Evolutionary conservation across 2,329 filamentous ascomycete species (phyloP), one percentile per base, ranked within the genome.

Genomic region (Scytalidium sp.): DNA sequence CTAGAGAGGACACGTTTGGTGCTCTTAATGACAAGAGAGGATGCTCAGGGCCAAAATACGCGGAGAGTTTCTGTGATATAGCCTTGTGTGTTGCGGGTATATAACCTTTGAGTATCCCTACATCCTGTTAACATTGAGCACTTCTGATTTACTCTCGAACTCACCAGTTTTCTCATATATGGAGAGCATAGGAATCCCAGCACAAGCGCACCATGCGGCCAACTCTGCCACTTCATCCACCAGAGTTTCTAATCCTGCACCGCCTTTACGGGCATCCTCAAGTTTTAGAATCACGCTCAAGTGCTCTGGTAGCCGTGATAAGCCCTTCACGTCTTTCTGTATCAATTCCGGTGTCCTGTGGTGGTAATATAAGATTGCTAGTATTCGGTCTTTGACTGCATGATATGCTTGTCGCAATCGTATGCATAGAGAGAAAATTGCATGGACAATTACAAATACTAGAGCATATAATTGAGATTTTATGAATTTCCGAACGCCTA

Each of bases 341-440:
- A 99, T 96, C 64, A 96, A 83, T 65, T 96, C 90, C 7, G 94
- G 94, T 1, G 93, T 96, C 46, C 90, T 88, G 69, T 99, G 94
- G 72, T 99, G 95, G 73, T 99, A 94, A 68, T 93, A 92, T 48
- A 96, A 76, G 53, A 97, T 80, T 9, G 90, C 88, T 47, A 90
- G 81, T 56, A 93, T 74, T 52, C 88, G 85, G 66, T 94, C 88
- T 58, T 84, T 76, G 45, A 96, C 78, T 8, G 86, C 81, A 67
- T 93, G 87, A 72, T 90, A 94, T 49, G 84, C 82, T 64, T 90
- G 85, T 50, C 92, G 85, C 51, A 90, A 71, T 55, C 91, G 87
- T 58, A 97, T 86, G 67, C 94, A 95, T 56, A 97, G 74, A 6
- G 90, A 93, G 72, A 96, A 97, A 58, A 96, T 67, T 54, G 87